These are phyloP conservation scores for Ceriops tagal DNA, from an alignment of 345 rosid genomes.

Conservation along the genomic window DNA sequence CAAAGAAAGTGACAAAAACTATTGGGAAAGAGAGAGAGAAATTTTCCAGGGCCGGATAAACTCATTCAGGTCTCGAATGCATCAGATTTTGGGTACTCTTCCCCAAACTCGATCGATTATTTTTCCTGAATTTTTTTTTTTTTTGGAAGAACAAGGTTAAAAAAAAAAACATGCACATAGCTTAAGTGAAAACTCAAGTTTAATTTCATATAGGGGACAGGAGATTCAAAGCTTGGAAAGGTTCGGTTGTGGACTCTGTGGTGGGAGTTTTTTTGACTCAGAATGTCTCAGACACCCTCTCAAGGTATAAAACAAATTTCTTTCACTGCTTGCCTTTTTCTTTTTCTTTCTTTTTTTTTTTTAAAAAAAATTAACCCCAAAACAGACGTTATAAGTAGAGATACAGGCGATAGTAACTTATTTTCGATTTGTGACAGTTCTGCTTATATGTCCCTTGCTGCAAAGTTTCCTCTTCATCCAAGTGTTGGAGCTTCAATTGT, in stretches of 20 bases:
- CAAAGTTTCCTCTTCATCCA: constrained; percentile 55
- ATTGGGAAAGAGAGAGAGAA: too few relatives aligned
- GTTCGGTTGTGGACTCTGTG: constrained; percentile 96
- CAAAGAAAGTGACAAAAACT: too few relatives aligned
- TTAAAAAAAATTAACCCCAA: not conserved
- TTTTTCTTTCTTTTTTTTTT: not conserved
- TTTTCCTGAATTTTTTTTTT: too few relatives aligned
- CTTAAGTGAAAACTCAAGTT: too few relatives aligned
- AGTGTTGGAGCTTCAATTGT: not conserved
- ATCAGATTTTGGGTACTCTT: too few relatives aligned
- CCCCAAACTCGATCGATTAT: too few relatives aligned
- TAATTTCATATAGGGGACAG: constrained; percentile 63
- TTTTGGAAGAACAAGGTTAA: too few relatives aligned
- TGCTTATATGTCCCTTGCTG: constrained; percentile 86
- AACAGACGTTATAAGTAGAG: constrained; percentile 5
- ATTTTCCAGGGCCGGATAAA: too few relatives aligned
- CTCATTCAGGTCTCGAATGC: too few relatives aligned
- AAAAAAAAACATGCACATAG: too few relatives aligned
- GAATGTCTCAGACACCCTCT: constrained; percentile 93
- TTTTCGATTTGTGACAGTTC: constrained; percentile 50
- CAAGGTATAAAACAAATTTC: constrained; percentile 50
- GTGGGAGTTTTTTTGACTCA: constrained; percentile 96
- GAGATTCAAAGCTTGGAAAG: constrained; percentile 96
- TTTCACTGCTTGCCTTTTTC: too few relatives aligned
- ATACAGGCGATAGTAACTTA: too few relatives aligned